phyloP scores from a whole-genome alignment of 129 eudicot genomes.

The Artemisia annua region DNA sequence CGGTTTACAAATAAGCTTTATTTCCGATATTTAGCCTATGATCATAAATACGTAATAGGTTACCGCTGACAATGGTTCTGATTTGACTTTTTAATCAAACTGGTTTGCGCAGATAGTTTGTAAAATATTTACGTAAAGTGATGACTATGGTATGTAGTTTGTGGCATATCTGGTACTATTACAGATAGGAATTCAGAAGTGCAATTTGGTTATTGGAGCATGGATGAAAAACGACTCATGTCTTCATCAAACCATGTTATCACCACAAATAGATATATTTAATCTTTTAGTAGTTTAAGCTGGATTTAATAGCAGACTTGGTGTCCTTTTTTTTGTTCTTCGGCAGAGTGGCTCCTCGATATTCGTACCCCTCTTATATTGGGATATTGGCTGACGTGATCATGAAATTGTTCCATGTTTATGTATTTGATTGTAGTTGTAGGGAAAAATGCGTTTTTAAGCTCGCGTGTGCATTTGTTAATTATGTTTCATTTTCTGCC shows the following conservation, averaged over 20 bases:
- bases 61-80: background rate
- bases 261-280: too few species aligned
- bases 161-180: background rate
- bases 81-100: slow-evolving; percentile 15
- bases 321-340: too few species aligned
- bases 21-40: background rate
- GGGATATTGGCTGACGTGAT: background rate
- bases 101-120: background rate
- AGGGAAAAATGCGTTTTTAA: background rate
- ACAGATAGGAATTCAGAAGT: background rate
- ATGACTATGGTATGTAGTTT: background rate
- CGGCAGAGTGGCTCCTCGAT: too few species aligned
- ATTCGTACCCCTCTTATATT: too few species aligned
- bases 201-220: slow-evolving; percentile 1
- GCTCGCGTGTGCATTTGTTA: background rate
- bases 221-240: too few species aligned
- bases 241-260: too few species aligned
- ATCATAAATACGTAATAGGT: background rate
- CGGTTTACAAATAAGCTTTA: background rate
- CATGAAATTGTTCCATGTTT: background rate
- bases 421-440: slow-evolving; percentile 5
- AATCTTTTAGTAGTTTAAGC: too few species aligned
- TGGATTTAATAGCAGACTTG: too few species aligned
- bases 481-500: background rate
- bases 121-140: background rate